Base-by-base conservation (phyloP, 2,329 filamentous ascomycete species). In the Colletotrichum liriopes region DNA sequence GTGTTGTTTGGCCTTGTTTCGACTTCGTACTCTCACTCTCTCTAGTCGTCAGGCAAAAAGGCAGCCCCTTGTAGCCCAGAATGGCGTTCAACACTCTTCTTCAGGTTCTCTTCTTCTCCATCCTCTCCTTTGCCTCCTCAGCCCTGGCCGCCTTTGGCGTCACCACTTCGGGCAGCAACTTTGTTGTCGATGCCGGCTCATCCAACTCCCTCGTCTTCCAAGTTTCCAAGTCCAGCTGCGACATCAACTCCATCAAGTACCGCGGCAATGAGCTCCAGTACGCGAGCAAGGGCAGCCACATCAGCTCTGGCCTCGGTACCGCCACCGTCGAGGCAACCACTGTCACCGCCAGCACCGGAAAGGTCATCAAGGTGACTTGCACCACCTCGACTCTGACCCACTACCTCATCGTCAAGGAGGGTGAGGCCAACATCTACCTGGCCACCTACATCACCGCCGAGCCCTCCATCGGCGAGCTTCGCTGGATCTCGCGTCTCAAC, bases 191-290 rank as follows among this genome's bases (percentile, higher is more conserved):
- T 77, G 83, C 86, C 61, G 86, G 84, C 51, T 86, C 84, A 14
- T 69, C 82, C 41, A 88, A 89, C 73, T 69, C 86, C 3, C 80
- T 90, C 64, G 79, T 86, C 47, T 86, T 90, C 74, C 85, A 85
- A 3, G 84, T 90, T 61, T 86, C 82, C 74, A 82, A 85, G 58
- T 83, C 82, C 20, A 91, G 82, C 77, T 92, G 90, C 75, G 91
- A 92, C 75, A 90, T 93, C 78, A 91, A 86, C 18, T 92, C 90
- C 0, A 88, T 93, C 78, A 85, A 86, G 65, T 92, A 86, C 77
- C 86, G 88, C 32, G 87, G 88, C 71, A 84, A 85, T 54, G 88
- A 93, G 77, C 84, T 90, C 9, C 91, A 92, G 79, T 88, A 89
- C 75, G 73, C 80, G 8, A 79, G 79, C 58, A 84, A 84, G 56